phyloP scores from a whole-genome alignment of 2,329 filamentous ascomycete species.

The Cladorrhinum sp. region DNA sequence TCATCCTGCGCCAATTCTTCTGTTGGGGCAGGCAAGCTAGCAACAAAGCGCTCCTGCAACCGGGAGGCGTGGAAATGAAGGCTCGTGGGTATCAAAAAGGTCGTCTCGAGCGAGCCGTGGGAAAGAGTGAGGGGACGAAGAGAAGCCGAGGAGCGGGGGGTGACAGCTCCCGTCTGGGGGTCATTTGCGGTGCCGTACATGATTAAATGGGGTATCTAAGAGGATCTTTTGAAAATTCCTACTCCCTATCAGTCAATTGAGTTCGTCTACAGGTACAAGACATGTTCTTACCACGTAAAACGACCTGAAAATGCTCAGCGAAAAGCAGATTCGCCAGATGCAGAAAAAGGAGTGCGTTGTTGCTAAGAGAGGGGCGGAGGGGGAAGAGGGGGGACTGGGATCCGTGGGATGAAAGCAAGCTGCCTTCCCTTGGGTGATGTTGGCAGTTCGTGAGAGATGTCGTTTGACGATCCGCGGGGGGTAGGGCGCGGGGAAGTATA shows the following conservation, averaged over 20 bases:
- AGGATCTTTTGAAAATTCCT: conserved; percentile 5
- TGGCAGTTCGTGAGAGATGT: neutral
- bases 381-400: conserved; percentile 1
- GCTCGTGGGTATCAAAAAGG: conserved; percentile 90
- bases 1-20: conserved; percentile 98
- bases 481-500: conserved; percentile 4
- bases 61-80: conserved; percentile 95
- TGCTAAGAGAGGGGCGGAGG: neutral
- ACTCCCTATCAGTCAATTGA: neutral
- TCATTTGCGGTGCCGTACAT: conserved; percentile 86
- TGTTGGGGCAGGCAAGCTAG: conserved; percentile 83
- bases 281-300: conserved; percentile 1
- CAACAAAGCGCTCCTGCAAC: conserved; percentile 85
- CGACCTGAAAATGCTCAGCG: neutral
- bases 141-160: conserved; percentile 88
- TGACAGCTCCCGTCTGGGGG: conserved; percentile 94
- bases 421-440: conserved; percentile 1
- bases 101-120: conserved; percentile 94
- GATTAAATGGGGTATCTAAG: conserved; percentile 47
- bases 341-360: neutral
- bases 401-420: neutral
- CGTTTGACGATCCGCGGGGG: neutral
- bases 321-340: neutral
- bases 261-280: neutral
- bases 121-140: conserved; percentile 85